Conservation (phyloP, 768 basidiomycete species). For the Rhodotorula paludigena region DNA sequence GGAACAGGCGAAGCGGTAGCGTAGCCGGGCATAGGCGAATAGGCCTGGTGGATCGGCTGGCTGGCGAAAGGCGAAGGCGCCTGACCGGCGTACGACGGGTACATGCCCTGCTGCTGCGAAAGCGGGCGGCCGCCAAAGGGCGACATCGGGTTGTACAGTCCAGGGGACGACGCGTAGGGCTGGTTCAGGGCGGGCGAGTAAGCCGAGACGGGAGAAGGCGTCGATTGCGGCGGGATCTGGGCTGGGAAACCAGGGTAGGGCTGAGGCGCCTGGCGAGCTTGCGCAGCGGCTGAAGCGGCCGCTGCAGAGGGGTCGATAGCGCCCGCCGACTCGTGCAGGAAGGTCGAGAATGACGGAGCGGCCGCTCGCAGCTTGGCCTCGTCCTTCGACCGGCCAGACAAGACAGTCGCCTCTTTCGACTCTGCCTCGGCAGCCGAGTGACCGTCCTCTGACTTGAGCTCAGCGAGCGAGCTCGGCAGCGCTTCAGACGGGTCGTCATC, state of each 20-base stretch:
- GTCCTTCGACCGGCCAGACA: too few relatives aligned
- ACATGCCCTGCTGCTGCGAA: neutral
- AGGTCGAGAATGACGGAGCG: slow-evolving; percentile 33
- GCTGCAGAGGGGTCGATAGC: slow-evolving; percentile 11
- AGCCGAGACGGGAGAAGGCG: slow-evolving; percentile 21
- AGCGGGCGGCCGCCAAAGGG: slow-evolving; percentile 1
- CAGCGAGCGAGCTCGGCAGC: slow-evolving; percentile 73
- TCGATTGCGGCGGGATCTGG: slow-evolving; percentile 12
- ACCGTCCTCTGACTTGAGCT: slow-evolving; percentile 80
- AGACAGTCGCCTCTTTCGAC: too few relatives aligned
- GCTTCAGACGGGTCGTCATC: slow-evolving; percentile 59
- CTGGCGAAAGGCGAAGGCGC: neutral
- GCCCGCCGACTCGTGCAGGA: slow-evolving; percentile 32
- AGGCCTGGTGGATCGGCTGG: neutral
- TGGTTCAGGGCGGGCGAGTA: slow-evolving; percentile 24
- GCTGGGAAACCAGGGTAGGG: neutral
- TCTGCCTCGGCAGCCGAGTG: too few relatives aligned
- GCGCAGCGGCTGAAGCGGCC: neutral
- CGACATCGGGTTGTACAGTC: neutral
- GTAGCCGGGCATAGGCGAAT: slow-evolving; percentile 3
- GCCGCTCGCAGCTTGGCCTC: slow-evolving; percentile 33
- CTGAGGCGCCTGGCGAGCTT: neutral
- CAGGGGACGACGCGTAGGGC: slow-evolving; percentile 10
- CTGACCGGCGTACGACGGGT: neutral
- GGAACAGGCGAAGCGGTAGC: slow-evolving; percentile 3